phyloP scores from a whole-genome alignment of 257 asterid genomes.

The Vinca minor region DNA sequence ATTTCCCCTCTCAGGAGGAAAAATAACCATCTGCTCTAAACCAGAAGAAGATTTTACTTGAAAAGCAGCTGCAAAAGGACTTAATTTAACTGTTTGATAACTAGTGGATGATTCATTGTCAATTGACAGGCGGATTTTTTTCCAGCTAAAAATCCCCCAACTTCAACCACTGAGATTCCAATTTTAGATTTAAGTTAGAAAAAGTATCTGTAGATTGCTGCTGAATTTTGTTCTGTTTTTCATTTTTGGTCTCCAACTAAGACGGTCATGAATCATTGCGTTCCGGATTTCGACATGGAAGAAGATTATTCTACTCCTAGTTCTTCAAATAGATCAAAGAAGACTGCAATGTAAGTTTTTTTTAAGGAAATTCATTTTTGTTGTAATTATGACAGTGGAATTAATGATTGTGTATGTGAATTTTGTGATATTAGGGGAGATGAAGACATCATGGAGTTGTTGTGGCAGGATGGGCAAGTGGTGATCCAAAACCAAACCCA shows the following conservation, averaged over 20 bases:
- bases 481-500: constrained; percentile 61
- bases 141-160: no score
- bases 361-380: background rate
- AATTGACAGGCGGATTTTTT: no score
- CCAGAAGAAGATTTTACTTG: background rate
- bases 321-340: constrained; percentile 30
- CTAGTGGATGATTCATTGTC: no score
- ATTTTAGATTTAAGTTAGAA: background rate
- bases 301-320: constrained; percentile 33
- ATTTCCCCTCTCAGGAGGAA: background rate
- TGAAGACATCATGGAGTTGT: constrained; percentile 55
- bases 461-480: constrained; percentile 69
- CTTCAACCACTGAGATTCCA: background rate
- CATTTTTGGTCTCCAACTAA: background rate
- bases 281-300: constrained; percentile 58
- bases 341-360: constrained; percentile 36
- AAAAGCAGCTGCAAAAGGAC: no score
- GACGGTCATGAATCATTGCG: constrained; percentile 33
- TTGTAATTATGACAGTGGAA: no score
- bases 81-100: no score
- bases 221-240: background rate
- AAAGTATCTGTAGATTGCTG: background rate
- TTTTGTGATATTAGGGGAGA: constrained; percentile 18
- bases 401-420: background rate
- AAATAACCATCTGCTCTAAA: no score